These are phyloP conservation scores for Rhynchospora pubera DNA, from an alignment of 176 grass and related monocot species.

Conservation along the genomic window DNA sequence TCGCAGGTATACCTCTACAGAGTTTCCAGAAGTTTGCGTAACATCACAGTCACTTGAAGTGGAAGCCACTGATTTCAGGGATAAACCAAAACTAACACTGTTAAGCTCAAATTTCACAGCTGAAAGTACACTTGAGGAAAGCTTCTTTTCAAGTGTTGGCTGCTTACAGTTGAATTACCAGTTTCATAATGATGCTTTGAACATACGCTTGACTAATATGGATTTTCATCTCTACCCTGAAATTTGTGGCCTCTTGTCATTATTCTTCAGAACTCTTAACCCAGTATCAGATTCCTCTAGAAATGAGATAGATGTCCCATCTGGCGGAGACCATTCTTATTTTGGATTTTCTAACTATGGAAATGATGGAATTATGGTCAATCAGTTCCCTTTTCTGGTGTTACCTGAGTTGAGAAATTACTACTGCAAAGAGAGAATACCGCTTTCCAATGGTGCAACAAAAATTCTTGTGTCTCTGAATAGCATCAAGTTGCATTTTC, in stretches of 20 bases:
- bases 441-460: slow-evolving; percentile 27
- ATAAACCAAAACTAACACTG: slow-evolving; percentile 32
- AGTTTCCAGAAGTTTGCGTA: slow-evolving; percentile 52
- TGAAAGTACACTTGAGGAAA: slow-evolving; percentile 3
- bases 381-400: slow-evolving; percentile 69
- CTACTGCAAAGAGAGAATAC: slow-evolving; percentile 5
- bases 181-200: slow-evolving; percentile 38
- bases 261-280: slow-evolving; percentile 52
- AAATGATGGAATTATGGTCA: slow-evolving; percentile 37
- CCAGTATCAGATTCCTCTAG: slow-evolving; percentile 22
- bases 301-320: slow-evolving; percentile 16
- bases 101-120: slow-evolving; percentile 37
- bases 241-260: slow-evolving; percentile 43
- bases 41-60: slow-evolving; percentile 37
- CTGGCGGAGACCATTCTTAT: slow-evolving; percentile 28
- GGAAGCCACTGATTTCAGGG: slow-evolving; percentile 36
- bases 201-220: slow-evolving; percentile 43
- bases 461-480: slow-evolving; percentile 48
- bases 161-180: slow-evolving; percentile 71
- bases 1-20: slow-evolving; percentile 55
- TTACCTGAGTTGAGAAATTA: slow-evolving; percentile 22
- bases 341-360: slow-evolving; percentile 54
- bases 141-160: slow-evolving; percentile 10
- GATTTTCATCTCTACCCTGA: slow-evolving; percentile 78
- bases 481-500: slow-evolving; percentile 57